Evolutionary conservation across 2,329 filamentous ascomycete species (phyloP).

Genomic region (Apiospora kogelbergensis): DNA sequence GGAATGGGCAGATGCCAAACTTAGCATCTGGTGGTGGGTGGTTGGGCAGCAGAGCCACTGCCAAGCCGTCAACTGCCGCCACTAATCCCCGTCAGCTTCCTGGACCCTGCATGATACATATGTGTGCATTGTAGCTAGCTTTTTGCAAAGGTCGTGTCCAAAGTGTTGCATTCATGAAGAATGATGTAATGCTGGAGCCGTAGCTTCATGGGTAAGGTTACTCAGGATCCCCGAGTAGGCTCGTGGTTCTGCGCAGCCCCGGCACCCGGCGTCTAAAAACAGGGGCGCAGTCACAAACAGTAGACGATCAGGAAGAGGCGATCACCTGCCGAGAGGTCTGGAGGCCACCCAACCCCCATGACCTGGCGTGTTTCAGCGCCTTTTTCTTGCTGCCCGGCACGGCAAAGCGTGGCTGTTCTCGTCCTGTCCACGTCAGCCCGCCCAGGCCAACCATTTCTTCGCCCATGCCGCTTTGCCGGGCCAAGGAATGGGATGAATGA

Average conservation of each 20-base stretch:
- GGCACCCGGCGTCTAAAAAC: not conserved
- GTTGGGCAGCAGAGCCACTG: not conserved
- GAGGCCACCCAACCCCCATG: not conserved
- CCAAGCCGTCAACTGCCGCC: not conserved
- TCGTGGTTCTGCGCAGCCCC: not conserved
- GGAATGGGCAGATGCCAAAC: not conserved
- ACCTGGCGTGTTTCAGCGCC: conserved; percentile 3
- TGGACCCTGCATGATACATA: not conserved
- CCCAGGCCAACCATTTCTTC: not conserved
- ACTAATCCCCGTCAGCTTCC: not conserved
- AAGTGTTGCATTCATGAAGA: not conserved
- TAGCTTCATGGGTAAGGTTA: conserved; percentile 4
- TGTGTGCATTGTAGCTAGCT: not conserved
- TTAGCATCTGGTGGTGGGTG: not conserved
- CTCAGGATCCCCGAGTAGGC: not conserved
- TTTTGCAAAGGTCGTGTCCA: not conserved
- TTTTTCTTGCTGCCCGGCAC: not conserved
- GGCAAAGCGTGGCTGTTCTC: not conserved
- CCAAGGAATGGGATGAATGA: not conserved
- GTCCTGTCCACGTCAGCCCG: conserved; percentile 4
- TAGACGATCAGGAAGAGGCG: not conserved
- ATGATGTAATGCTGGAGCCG: not conserved
- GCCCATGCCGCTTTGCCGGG: not conserved
- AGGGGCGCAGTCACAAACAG: not conserved
- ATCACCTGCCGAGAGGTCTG: not conserved